Evolutionary conservation across 768 basidiomycete genomes (phyloP), one percentile per base, ranked within the genome.

Genomic region (Cystobasidium ongulense): DNA sequence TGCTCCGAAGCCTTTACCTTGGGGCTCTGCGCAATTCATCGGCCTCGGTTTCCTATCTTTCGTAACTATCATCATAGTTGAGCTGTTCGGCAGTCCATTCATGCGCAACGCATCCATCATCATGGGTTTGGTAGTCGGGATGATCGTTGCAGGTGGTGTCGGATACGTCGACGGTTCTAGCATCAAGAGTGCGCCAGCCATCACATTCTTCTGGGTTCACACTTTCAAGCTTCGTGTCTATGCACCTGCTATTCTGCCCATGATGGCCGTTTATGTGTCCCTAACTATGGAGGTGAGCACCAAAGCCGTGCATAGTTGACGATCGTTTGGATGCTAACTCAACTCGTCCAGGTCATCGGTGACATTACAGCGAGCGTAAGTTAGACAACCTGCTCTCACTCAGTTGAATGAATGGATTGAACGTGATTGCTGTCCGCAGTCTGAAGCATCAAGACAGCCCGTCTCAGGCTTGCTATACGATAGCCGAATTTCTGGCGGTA

Each of bases 11-110:
- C 87, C 91, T 0, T 85, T 89, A 31, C 87, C 84, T 4, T 92
- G 89, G 89, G 91, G 89, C 10, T 88, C 88, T 0, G 88, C 91
- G 0, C 85, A 91, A 78, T 90, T 90, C 82, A 88, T 92, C 59
- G 91, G 91, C 1, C 85, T 94, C 29, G 91, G 91, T 0, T 92
- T 94, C 84, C 83, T 92, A 33, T 88, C 88, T 0, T 92, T 92
- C 81, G 78, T 87, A 61, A 84, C 86, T 11, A 91, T 91, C 77
- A 85, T 92, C 77, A 79, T 92, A 31, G 88, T 88, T 0, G 90
- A 93, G 79, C 81, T 92, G 23, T 90, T 91, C 76, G 91, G 91
- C 7, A 88, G 87, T 1, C 91, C 90, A 0, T 92, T 93, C 83
- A 81, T 93, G 78, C 89, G 89, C 81, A 91, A 91, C 77, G 78